These are phyloP conservation scores for Naganishia kalamii DNA, from an alignment of 768 basidiomycete species.

Conservation along the genomic window DNA sequence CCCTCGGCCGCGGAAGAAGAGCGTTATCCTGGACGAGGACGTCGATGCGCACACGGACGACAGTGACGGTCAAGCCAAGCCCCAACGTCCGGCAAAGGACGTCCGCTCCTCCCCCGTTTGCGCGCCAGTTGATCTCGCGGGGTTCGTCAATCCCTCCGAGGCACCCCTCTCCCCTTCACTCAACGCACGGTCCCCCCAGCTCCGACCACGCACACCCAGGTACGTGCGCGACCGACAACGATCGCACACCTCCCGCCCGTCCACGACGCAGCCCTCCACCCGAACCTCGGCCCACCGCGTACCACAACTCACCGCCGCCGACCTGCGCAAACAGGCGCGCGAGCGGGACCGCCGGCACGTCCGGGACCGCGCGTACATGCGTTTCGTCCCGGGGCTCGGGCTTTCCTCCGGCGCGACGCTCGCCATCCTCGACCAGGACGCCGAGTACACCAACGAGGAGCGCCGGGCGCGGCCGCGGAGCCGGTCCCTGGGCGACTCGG, in stretches of 20 bases:
- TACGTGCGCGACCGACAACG: conserved; percentile 10
- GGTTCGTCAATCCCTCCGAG: too few species aligned
- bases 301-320: neutral
- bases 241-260: neutral
- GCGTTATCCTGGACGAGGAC: neutral
- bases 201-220: too few species aligned
- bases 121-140: too few species aligned
- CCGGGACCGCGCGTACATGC: conserved; percentile 18
- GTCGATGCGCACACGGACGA: neutral
- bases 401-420: conserved; percentile 9
- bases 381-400: conserved; percentile 19
- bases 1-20: neutral
- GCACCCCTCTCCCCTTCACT: too few species aligned
- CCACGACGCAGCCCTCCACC: neutral
- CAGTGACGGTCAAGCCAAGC: neutral
- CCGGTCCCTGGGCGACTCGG: conserved; percentile 8
- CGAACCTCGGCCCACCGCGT: neutral
- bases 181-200: too few species aligned
- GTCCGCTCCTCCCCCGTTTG: too few species aligned
- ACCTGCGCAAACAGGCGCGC: conserved; percentile 5
- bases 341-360: conserved; percentile 8
- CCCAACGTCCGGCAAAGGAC: too few species aligned
- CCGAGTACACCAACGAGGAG: conserved; percentile 3
- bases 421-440: conserved; percentile 10
- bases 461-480: neutral